Conservation (phyloP, 139 green algal species). For the Diplosphaera chodatii region DNA sequence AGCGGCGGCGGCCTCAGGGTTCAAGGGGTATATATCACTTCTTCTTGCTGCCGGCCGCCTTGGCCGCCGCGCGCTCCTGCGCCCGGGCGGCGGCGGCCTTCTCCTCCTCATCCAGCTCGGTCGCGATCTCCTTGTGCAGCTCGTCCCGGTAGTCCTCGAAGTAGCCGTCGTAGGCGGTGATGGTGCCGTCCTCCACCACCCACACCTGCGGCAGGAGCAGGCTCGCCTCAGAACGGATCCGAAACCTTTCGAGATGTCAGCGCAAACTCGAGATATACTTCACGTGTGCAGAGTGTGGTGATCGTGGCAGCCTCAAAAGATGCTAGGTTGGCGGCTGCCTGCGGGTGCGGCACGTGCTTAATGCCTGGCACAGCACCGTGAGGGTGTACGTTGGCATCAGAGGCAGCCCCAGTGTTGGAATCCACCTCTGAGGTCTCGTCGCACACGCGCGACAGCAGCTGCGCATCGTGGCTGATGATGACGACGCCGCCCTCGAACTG, state of each 20-base stretch:
- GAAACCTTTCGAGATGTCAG: no score
- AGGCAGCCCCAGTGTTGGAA: no score
- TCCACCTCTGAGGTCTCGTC: conserved; percentile 73
- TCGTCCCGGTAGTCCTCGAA: conserved; percentile 80
- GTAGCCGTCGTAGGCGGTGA: conserved; percentile 80
- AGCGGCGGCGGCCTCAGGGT: no score
- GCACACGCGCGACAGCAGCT: conserved; percentile 86
- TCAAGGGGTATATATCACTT: not conserved
- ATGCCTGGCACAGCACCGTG: no score
- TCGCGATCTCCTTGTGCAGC: conserved; percentile 89
- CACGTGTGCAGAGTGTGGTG: no score
- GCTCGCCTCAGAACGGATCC: no score
- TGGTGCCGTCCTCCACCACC: conserved; percentile 93
- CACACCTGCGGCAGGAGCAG: no score
- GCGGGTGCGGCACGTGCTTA: no score
- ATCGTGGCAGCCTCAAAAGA: no score
- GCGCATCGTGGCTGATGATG: conserved; percentile 95
- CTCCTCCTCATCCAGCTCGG: conserved; percentile 87
- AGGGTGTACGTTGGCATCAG: no score
- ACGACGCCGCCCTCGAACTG: conserved; percentile 93
- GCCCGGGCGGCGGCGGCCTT: not conserved
- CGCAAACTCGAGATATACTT: no score
- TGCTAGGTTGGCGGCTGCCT: no score
- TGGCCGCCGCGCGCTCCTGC: not conserved
- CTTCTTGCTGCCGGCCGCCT: not conserved